Evolutionary conservation across 345 rosid species (phyloP).

Genomic region (Geranium rotundifolium): DNA sequence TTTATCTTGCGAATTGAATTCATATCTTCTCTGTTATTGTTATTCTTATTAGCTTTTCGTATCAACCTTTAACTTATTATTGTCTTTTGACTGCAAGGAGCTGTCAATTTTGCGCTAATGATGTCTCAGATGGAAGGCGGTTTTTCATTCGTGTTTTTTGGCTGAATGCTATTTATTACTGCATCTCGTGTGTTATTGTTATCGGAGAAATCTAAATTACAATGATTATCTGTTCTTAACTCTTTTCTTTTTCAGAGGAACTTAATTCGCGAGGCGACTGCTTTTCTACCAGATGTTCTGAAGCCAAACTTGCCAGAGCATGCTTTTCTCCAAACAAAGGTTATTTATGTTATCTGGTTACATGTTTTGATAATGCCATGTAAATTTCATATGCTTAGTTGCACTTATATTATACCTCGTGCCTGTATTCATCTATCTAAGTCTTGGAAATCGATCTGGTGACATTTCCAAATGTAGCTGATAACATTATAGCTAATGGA

Average conservation of each 20-base stretch:
- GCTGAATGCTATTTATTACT: neutral
- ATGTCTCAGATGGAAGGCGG: slow-evolving; percentile 99
- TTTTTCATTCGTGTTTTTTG: slow-evolving; percentile 2
- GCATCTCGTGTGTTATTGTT: neutral
- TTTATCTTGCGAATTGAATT: neutral
- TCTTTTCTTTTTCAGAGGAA: slow-evolving; percentile 51
- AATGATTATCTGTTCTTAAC: neutral
- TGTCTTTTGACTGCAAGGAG: slow-evolving; percentile 40
- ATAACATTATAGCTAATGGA: slow-evolving; percentile 90
- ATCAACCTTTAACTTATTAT: neutral
- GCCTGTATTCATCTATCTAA: slow-evolving; percentile 25
- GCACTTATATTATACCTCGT: neutral
- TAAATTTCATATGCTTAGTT: neutral
- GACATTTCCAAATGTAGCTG: slow-evolving; percentile 97
- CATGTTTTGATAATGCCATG: neutral
- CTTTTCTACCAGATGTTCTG: slow-evolving; percentile 89
- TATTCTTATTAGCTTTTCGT: too few species aligned
- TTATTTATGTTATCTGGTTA: slow-evolving; percentile 14
- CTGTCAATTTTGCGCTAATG: slow-evolving; percentile 96
- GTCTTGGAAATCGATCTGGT: slow-evolving; percentile 97
- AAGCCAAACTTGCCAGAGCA: slow-evolving; percentile 95
- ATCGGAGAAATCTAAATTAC: neutral
- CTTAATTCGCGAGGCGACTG: slow-evolving; percentile 95
- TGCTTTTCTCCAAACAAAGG: slow-evolving; percentile 88
- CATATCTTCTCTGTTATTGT: neutral